Percentiles rank a stretch among this genome's conserved stretches.
These are phyloP conservation scores for Zoysia pacifica DNA, from an alignment of 176 grass and related monocot genomes.

Conservation along the genomic window DNA sequence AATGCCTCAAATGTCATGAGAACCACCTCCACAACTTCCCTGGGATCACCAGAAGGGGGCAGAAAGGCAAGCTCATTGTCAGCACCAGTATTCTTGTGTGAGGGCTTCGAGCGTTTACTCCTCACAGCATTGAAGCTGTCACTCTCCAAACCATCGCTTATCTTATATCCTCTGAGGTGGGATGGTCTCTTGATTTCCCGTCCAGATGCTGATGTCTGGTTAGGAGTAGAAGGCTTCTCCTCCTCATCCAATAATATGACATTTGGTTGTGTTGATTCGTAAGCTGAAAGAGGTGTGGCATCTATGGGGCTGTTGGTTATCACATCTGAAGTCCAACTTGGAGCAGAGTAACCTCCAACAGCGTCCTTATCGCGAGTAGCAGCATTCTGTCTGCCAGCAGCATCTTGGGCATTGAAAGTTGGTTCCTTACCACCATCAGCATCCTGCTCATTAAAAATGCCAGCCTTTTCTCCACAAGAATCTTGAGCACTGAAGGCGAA, in stretches of 20 bases:
- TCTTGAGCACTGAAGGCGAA: constrained; percentile 3
- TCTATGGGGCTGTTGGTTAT: constrained; percentile 42
- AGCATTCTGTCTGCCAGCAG: too few relatives aligned
- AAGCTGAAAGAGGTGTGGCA: constrained; percentile 55
- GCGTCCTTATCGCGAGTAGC: constrained; percentile 6
- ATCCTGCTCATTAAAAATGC: constrained; percentile 4
- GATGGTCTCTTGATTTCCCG: constrained; percentile 57
- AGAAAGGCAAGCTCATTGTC: constrained; percentile 36
- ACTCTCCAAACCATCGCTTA: constrained; percentile 10
- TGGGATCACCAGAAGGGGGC: constrained; percentile 52
- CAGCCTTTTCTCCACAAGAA: not conserved
- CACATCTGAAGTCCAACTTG: constrained; percentile 28
- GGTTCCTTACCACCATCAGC: constrained; percentile 1
- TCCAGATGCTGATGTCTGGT: constrained; percentile 61
- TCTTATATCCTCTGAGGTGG: constrained; percentile 35
- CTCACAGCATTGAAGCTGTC: constrained; percentile 31
- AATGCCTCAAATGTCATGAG: constrained; percentile 86
- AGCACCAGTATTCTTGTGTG: constrained; percentile 36
- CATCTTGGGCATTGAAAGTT: constrained; percentile 19
- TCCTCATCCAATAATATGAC: constrained; percentile 47
- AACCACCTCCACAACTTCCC: constrained; percentile 67
- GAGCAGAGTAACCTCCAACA: constrained; percentile 31
- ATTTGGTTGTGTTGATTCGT: constrained; percentile 27
- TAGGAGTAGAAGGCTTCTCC: constrained; percentile 27
- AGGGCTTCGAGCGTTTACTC: constrained; percentile 45